Conservation (phyloP, 176 grass and related monocot genomes). For the Musa schizocarpa region DNA sequence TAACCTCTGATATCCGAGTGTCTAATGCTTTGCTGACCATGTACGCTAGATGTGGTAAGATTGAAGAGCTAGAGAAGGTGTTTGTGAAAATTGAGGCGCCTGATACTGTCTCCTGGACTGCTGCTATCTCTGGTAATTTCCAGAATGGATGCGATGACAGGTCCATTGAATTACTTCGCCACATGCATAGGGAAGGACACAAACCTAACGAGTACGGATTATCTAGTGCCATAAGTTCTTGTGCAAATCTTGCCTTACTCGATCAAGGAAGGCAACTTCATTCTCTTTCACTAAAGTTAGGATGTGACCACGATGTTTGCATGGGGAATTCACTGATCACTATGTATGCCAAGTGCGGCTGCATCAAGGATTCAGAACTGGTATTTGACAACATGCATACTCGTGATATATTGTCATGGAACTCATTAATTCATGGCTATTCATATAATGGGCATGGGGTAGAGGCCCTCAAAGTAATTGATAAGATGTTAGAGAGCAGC, state of each 20-base stretch:
- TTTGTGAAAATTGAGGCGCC: slow-evolving; percentile 27
- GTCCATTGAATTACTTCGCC: slow-evolving; percentile 35
- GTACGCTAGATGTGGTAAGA: slow-evolving; percentile 50
- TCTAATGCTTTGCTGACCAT: slow-evolving; percentile 56
- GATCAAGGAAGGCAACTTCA: slow-evolving; percentile 65
- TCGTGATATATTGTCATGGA: slow-evolving; percentile 55
- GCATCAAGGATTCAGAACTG: slow-evolving; percentile 33
- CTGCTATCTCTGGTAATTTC: slow-evolving; percentile 54
- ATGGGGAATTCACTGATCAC: slow-evolving; percentile 55
- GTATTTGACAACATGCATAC: slow-evolving; percentile 38
- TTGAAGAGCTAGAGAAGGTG: slow-evolving; percentile 30
- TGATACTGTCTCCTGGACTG: slow-evolving; percentile 65
- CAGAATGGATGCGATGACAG: slow-evolving; percentile 51
- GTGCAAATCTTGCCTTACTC: slow-evolving; percentile 49
- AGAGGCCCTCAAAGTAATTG: slow-evolving; percentile 32
- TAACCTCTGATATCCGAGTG: slow-evolving; percentile 40
- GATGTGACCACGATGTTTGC: slow-evolving; percentile 43
- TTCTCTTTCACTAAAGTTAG: slow-evolving; percentile 56
- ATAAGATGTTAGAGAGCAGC: slow-evolving; percentile 20
- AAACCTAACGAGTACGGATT: slow-evolving; percentile 55
- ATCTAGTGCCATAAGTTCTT: slow-evolving; percentile 64
- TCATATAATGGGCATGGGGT: slow-evolving; percentile 44
- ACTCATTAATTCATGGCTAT: slow-evolving; percentile 63
- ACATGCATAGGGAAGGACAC: slow-evolving; percentile 51
- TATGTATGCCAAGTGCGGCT: slow-evolving; percentile 70